Conservation (phyloP, 2,329 filamentous ascomycete genomes). For the Tolypocladium nubicola region DNA sequence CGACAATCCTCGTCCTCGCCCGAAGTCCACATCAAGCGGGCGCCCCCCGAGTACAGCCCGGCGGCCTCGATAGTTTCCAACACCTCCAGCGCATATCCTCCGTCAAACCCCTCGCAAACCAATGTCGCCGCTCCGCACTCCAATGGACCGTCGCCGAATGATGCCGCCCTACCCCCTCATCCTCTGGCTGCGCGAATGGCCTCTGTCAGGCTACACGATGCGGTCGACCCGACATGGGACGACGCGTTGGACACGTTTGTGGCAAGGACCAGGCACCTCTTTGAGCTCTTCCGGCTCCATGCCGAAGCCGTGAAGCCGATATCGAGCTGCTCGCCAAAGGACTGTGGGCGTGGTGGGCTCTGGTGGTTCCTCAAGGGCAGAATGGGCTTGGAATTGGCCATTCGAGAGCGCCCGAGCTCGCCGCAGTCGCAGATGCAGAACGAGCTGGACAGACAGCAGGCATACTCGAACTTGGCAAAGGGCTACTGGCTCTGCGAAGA, state of each 20-base stretch:
- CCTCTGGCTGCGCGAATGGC: slow-evolving; percentile 18
- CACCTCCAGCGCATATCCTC: slow-evolving; percentile 17
- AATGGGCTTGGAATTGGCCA: slow-evolving; percentile 59
- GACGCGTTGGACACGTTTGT: slow-evolving; percentile 63
- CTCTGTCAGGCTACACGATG: slow-evolving; percentile 31
- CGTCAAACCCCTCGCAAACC: slow-evolving; percentile 6
- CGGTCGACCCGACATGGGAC: slow-evolving; percentile 38
- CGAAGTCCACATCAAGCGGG: slow-evolving; percentile 13
- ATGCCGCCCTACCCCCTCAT: slow-evolving; percentile 7
- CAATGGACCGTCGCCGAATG: slow-evolving; percentile 15
- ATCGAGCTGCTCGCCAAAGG: slow-evolving; percentile 48
- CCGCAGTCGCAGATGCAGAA: slow-evolving; percentile 43
- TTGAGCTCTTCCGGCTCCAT: slow-evolving; percentile 65
- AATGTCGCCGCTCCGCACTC: slow-evolving; percentile 10
- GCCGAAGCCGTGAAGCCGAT: slow-evolving; percentile 63
- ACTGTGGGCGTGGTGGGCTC: slow-evolving; percentile 61
- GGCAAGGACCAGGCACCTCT: slow-evolving; percentile 60
- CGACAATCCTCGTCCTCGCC: slow-evolving; percentile 16
- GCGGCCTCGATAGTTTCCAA: slow-evolving; percentile 24
- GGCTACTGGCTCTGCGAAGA: slow-evolving; percentile 67
- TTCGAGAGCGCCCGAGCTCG: slow-evolving; percentile 49
- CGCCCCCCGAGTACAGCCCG: slow-evolving; percentile 28
- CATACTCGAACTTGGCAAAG: slow-evolving; percentile 78
- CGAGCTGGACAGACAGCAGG: slow-evolving; percentile 55
- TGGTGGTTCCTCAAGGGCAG: slow-evolving; percentile 91